These are phyloP conservation scores for Hygrophila difformis DNA, from an alignment of 257 asterid species.

Conservation along the genomic window DNA sequence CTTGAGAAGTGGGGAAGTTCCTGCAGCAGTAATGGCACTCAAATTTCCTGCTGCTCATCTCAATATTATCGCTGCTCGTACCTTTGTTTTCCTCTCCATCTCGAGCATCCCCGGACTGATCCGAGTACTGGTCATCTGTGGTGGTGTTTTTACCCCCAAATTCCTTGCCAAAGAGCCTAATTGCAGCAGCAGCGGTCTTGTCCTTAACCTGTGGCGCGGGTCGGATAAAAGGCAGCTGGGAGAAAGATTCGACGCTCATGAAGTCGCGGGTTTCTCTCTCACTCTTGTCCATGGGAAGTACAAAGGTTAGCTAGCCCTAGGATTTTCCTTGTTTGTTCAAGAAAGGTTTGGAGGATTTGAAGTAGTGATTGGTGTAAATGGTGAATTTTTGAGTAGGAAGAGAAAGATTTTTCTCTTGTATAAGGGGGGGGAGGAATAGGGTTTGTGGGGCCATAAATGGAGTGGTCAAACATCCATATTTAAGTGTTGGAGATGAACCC, in stretches of 20 bases:
- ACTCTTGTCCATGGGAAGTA: slow-evolving; percentile 40
- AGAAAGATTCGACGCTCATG: slow-evolving; percentile 77
- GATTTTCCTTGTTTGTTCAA: neutral
- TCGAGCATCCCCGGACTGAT: neutral
- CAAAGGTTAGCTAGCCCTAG: neutral
- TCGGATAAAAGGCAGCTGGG: slow-evolving; percentile 75
- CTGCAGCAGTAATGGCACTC: slow-evolving; percentile 11
- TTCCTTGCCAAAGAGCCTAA: slow-evolving; percentile 68
- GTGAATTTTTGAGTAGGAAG: no score
- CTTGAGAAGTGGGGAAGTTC: slow-evolving; percentile 7
- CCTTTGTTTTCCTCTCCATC: neutral
- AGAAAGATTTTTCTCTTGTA: no score
- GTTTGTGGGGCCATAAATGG: slow-evolving; percentile 30
- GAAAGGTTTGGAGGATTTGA: neutral
- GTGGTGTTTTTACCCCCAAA: slow-evolving; percentile 19
- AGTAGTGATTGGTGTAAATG: no score
- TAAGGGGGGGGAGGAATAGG: neutral
- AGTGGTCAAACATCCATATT: slow-evolving; percentile 28
- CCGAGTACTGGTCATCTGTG: neutral
- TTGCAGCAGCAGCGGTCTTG: slow-evolving; percentile 30
- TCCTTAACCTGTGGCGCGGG: slow-evolving; percentile 37
- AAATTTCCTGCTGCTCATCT: neutral
- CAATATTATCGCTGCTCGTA: neutral
- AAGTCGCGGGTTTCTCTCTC: slow-evolving; percentile 61
- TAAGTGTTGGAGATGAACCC: slow-evolving; percentile 28